phyloP scores from a whole-genome alignment of 768 basidiomycete species.

The Lepiota subincarnata region DNA sequence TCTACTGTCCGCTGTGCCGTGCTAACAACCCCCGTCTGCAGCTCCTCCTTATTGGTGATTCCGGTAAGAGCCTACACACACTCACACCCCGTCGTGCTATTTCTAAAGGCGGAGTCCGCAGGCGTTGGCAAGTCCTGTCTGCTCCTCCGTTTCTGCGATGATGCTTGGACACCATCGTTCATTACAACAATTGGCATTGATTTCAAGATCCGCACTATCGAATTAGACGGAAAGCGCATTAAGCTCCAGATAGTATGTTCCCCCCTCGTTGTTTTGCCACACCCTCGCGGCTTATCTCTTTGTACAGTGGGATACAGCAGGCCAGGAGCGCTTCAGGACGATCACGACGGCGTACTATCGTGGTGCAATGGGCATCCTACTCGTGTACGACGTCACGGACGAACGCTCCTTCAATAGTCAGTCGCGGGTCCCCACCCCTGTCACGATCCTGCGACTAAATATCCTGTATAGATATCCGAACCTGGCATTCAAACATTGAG shows the following conservation, averaged over 20 bases:
- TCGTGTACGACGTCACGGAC: slow-evolving; percentile 98
- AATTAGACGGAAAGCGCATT: slow-evolving; percentile 95
- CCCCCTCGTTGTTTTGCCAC: not conserved
- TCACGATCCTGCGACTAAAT: not conserved
- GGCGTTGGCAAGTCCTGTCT: slow-evolving; percentile 97
- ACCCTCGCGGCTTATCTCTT: not conserved
- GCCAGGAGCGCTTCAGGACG: slow-evolving; percentile 97
- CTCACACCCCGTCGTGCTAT: slow-evolving; percentile 4
- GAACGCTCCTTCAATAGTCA: slow-evolving; percentile 92
- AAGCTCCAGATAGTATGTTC: slow-evolving; percentile 94
- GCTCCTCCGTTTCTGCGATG: slow-evolving; percentile 96
- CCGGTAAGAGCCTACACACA: slow-evolving; percentile 49
- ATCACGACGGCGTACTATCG: slow-evolving; percentile 99
- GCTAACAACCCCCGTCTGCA: slow-evolving; percentile 28
- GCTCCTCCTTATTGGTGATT: slow-evolving; percentile 95
- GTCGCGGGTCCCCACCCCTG: slow-evolving; percentile 25
- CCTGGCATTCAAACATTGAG: slow-evolving; percentile 97
- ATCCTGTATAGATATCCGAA: slow-evolving; percentile 77
- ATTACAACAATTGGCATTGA: slow-evolving; percentile 99
- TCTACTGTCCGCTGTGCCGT: not conserved
- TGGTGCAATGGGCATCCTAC: slow-evolving; percentile 96
- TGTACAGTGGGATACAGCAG: slow-evolving; percentile 94
- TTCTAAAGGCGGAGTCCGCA: slow-evolving; percentile 21
- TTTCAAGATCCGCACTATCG: slow-evolving; percentile 99
- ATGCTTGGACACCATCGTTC: slow-evolving; percentile 98